Conservation (phyloP, 805 yeast species). For the Starmerella roubikii region DNA sequence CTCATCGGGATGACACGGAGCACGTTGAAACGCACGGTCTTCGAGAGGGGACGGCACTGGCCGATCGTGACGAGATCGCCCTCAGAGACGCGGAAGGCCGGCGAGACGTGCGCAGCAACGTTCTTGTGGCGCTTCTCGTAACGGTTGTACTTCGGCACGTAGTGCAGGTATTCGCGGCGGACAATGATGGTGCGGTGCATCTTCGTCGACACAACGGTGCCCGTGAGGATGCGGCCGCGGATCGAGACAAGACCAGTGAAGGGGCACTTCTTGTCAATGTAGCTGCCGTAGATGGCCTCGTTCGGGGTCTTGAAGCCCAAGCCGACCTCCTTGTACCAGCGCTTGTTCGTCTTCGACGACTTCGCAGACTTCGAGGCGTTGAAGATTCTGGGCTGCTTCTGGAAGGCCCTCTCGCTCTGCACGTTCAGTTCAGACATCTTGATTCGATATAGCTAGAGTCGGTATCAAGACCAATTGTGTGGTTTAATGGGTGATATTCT, state of each 20-base stretch:
- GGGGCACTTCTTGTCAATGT: constrained; percentile 99
- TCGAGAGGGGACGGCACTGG: constrained; percentile 99
- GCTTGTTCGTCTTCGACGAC: constrained; percentile 97
- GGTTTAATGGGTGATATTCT: too few relatives aligned
- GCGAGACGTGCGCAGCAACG: constrained; percentile 98
- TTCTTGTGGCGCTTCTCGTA: constrained; percentile 99
- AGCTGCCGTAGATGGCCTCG: constrained; percentile 94
- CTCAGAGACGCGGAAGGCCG: constrained; percentile 99
- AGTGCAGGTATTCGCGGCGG: constrained; percentile 99
- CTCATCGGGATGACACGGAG: constrained; percentile 85
- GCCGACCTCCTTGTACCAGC: constrained; percentile 99
- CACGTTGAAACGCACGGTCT: constrained; percentile 99
- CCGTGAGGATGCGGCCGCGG: constrained; percentile 99
- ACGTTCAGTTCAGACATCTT: constrained; percentile 99
- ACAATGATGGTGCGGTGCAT: constrained; percentile 99
- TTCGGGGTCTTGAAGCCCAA: constrained; percentile 99
- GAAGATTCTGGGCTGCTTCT: constrained; percentile 99
- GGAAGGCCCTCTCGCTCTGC: constrained; percentile 99
- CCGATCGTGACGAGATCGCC: constrained; percentile 99
- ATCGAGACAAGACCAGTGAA: constrained; percentile 92
- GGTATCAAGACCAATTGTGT: too few relatives aligned
- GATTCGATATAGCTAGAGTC: too few relatives aligned
- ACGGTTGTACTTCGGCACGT: constrained; percentile 99
- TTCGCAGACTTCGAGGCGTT: constrained; percentile 96
- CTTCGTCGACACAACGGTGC: constrained; percentile 99